phyloP scores from a whole-genome alignment of 108 stramenopile species.

The Phaeodactylum tricornutum region DNA sequence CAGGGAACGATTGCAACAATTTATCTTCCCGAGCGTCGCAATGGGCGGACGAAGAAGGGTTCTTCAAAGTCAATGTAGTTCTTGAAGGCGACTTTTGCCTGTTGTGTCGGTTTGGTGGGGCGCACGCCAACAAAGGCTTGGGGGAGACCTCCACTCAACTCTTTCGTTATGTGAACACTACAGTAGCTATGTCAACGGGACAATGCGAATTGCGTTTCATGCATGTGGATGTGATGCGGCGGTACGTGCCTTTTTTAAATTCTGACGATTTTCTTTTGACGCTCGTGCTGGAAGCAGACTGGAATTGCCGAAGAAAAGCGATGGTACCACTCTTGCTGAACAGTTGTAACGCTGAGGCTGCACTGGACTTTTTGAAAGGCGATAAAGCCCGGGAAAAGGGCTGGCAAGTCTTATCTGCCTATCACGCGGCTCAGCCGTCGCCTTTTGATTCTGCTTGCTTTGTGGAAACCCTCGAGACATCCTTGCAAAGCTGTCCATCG shows the following conservation, averaged over 20 bases:
- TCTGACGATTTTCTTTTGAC: conserved; percentile 68
- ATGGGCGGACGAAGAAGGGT: conserved; percentile 71
- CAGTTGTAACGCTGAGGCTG: neutral
- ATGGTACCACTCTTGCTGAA: neutral
- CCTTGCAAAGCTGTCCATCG: neutral
- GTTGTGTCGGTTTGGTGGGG: conserved; percentile 80
- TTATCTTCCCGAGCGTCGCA: conserved; percentile 20
- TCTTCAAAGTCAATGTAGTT: conserved; percentile 29
- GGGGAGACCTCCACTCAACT: conserved; percentile 64
- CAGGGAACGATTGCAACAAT: conserved; percentile 28
- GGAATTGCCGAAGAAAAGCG: conserved; percentile 18
- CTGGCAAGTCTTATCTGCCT: conserved; percentile 11
- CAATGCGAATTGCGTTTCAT: conserved; percentile 36
- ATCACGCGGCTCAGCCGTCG: conserved; percentile 25
- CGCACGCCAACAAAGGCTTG: conserved; percentile 48
- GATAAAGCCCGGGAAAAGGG: conserved; percentile 16
- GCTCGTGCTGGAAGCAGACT: conserved; percentile 49
- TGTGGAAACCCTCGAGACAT: neutral
- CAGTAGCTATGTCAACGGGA: conserved; percentile 50
- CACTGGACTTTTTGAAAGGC: neutral
- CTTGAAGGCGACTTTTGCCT: conserved; percentile 78
- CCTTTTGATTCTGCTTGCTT: conserved; percentile 4
- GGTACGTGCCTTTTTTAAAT: conserved; percentile 63
- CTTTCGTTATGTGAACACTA: conserved; percentile 77
- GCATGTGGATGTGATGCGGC: conserved; percentile 73